Percentiles rank a stretch among this genome's conserved stretches.
Evolutionary conservation across 495 filamentous ascomycete genomes (phyloP).

Genomic region (Podospora bellae-mahoneyi): DNA sequence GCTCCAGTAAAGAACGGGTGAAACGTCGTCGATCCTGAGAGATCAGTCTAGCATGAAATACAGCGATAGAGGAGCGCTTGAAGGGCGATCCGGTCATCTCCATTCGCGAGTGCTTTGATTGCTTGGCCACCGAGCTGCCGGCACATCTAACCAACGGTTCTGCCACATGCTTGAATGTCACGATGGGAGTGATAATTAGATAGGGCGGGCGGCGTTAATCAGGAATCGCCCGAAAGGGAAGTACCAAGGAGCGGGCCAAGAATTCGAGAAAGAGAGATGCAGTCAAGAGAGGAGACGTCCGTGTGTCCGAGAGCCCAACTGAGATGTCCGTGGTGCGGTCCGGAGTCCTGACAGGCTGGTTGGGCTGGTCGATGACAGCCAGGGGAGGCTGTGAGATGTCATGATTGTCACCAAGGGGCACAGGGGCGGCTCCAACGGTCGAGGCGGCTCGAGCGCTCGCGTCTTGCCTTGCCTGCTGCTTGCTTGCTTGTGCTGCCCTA

Average conservation of each 20-base stretch:
- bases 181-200: conserved; percentile 6
- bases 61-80: neutral
- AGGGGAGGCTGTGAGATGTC: conserved; percentile 1
- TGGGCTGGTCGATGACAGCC: conserved; percentile 1
- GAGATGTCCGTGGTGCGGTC: conserved; percentile 4
- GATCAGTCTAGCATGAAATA: neutral
- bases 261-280: conserved; percentile 5
- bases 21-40: conserved; percentile 16
- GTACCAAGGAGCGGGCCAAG: conserved; percentile 5
- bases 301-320: neutral
- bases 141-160: conserved; percentile 11
- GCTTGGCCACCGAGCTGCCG: conserved; percentile 6
- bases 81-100: conserved; percentile 9
- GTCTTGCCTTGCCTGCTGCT: neutral
- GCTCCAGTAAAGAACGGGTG: conserved; percentile 6
- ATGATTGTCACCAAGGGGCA: conserved; percentile 3
- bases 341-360: conserved; percentile 9
- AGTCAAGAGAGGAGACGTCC: neutral
- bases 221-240: conserved; percentile 4
- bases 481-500: neutral
- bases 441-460: conserved; percentile 5
- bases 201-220: conserved; percentile 3
- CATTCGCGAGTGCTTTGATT: neutral
- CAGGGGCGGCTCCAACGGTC: conserved; percentile 4
- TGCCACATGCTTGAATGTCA: conserved; percentile 10